Percentiles rank a stretch among this genome's conserved stretches.
Conservation (phyloP, 1,284 basidiomycete species). For the Xanthoconium separans region DNA sequence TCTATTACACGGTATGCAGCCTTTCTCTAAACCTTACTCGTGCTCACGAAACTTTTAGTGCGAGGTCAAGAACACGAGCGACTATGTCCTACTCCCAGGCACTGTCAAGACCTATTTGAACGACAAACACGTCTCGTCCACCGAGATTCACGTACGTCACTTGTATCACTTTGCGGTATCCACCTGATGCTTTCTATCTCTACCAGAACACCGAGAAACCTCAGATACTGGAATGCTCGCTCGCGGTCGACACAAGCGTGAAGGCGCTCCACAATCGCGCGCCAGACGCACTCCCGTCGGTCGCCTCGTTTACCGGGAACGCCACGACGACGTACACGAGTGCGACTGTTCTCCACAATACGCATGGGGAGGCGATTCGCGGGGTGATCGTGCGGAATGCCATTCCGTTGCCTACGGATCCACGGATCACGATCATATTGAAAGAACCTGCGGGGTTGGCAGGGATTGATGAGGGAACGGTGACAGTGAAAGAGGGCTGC, state of each 20-base stretch:
- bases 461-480: conserved; percentile 16
- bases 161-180: background rate
- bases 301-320: conserved; percentile 4
- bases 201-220: conserved; percentile 15
- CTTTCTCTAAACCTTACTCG: background rate
- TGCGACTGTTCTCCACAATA: conserved; percentile 17
- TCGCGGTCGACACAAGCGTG: conserved; percentile 18
- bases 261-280: conserved; percentile 15
- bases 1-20: conserved; percentile 21
- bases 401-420: conserved; percentile 22
- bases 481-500: conserved; percentile 15
- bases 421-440: conserved; percentile 22
- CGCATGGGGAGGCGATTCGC: conserved; percentile 8
- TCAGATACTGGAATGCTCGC: conserved; percentile 21
- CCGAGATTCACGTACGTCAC: conserved; percentile 16
- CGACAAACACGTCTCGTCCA: conserved; percentile 23
- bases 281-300: conserved; percentile 13
- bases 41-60: conserved; percentile 14
- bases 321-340: conserved; percentile 20
- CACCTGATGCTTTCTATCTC: background rate
- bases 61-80: conserved; percentile 20
- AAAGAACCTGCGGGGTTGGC: conserved; percentile 25
- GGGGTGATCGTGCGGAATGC: conserved; percentile 22
- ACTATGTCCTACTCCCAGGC: conserved; percentile 21
- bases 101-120: conserved; percentile 24